A percentile compares a stretch with the other conserved stretches of the same genome.
phyloP scores from a whole-genome alignment of 371 early-diverging fungal genomes.

The Actinomortierella ambigua region DNA sequence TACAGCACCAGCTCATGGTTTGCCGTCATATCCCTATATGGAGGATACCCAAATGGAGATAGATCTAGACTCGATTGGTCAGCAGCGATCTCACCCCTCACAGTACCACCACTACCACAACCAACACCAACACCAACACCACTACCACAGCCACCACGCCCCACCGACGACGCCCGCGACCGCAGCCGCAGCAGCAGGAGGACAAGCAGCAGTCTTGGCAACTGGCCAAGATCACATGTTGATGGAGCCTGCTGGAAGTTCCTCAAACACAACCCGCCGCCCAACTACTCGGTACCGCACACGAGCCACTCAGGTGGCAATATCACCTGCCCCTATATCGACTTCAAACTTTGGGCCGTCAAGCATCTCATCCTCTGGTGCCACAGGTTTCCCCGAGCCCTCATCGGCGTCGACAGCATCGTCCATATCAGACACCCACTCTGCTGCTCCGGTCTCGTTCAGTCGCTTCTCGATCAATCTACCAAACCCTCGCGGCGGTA shows the following conservation, averaged over 20 bases:
- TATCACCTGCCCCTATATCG: conserved; percentile 5
- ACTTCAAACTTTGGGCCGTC: conserved; percentile 1
- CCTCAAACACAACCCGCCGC: conserved; percentile 4
- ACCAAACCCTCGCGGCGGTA: conserved; percentile 33
- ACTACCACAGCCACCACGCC: background rate
- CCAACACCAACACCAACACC: conserved; percentile 3
- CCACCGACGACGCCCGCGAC: background rate
- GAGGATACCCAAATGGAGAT: conserved; percentile 30
- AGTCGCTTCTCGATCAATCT: conserved; percentile 10
- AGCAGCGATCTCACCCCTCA: conserved; percentile 10
- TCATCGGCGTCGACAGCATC: background rate
- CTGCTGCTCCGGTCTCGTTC: conserved; percentile 10
- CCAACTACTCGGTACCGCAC: background rate
- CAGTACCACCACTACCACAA: background rate
- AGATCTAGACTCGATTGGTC: conserved; percentile 22
- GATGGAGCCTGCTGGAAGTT: background rate
- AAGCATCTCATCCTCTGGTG: conserved; percentile 11
- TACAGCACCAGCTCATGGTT: background rate
- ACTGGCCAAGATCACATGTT: background rate
- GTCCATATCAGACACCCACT: background rate
- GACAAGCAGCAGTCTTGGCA: background rate
- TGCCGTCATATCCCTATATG: background rate
- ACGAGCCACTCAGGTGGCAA: background rate
- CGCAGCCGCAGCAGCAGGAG: background rate
- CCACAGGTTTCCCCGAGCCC: background rate